Base-by-base conservation (phyloP, 441 rosid genomes). In the Adansonia grandidieri region DNA sequence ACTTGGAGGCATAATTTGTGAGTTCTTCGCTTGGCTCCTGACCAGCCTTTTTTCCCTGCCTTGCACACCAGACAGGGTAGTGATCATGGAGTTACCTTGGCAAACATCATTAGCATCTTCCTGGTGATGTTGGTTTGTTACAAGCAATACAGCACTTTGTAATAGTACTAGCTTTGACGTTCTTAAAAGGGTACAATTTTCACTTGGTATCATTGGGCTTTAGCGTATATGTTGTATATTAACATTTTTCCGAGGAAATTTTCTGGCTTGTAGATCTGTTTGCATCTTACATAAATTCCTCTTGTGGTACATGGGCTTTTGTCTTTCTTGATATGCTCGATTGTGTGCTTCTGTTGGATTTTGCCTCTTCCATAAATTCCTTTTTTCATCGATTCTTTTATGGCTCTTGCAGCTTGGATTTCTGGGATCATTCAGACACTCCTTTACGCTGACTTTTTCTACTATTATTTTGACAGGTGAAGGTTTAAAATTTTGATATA, bases 381-480 rank as follows among this genome's bases (percentile, higher is more conserved):
- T n/a, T 42, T 63, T 66, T 15, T 68, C 24, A 40, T 11, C 8
- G 20, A 72, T 61, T 81, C 81, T 13, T 60, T 71, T 72, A 40
- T 77, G 17, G 60, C 50, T 80, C 17, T 72, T 82, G 85, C 88
- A 89, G 94, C 91, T 80, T 90, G 94, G 91, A 87, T 86, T 48
- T 80, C 92, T 1, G 94, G 94, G 72, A 19, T 83, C 53, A 81
- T 89, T n/a, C 92, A 89, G 53, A 85, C 92, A 58, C 32, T 83
- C 77, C 83, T 89, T 44, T 89, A 88, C 53, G 90, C 86, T 0
- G 91, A 90, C 74, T 89, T 89, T 84, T 90, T 87, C 84, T 89
- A 88, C 64, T 89, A 88, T 42, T 88, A 89, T 56, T 85, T 89
- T 78, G 79, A 82, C 22, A 89, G 92, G 94, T 87, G 76, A 80